Conservation (phyloP, 208 protist species). For the Acanthamoeba castellanii region DNA sequence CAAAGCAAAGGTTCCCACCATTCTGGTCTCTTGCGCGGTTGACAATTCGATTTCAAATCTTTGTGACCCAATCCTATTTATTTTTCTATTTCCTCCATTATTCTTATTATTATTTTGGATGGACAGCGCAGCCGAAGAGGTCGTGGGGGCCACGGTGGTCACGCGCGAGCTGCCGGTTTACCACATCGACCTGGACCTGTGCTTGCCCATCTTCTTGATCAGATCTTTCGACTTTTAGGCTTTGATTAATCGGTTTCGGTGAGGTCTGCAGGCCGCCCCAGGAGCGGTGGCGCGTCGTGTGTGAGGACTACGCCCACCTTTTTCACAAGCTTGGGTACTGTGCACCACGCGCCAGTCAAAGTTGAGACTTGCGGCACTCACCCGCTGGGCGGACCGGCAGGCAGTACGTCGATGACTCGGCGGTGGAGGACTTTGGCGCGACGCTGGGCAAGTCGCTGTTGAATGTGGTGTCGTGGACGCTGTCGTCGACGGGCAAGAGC, state of each 20-base stretch:
- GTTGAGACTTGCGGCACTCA: background rate
- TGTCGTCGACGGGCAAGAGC: background rate
- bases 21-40: too few relatives aligned
- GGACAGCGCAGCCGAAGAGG: background rate
- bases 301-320: background rate
- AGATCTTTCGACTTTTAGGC: background rate
- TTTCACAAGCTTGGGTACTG: background rate
- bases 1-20: too few relatives aligned
- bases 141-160: background rate
- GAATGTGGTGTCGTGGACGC: background rate
- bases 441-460: background rate
- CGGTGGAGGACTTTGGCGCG: background rate
- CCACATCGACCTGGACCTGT: background rate
- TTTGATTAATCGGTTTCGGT: background rate
- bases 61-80: too few relatives aligned
- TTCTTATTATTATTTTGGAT: background rate
- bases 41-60: too few relatives aligned
- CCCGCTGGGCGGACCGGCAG: background rate
- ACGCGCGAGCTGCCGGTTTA: background rate
- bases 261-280: background rate
- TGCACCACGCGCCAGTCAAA: background rate
- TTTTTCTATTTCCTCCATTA: background rate
- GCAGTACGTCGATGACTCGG: conserved; percentile 8
- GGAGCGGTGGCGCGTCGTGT: background rate
- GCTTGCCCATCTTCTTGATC: background rate